Base-by-base conservation (phyloP, 176 grass and related monocot genomes). In the Cenchrus americanus region DNA sequence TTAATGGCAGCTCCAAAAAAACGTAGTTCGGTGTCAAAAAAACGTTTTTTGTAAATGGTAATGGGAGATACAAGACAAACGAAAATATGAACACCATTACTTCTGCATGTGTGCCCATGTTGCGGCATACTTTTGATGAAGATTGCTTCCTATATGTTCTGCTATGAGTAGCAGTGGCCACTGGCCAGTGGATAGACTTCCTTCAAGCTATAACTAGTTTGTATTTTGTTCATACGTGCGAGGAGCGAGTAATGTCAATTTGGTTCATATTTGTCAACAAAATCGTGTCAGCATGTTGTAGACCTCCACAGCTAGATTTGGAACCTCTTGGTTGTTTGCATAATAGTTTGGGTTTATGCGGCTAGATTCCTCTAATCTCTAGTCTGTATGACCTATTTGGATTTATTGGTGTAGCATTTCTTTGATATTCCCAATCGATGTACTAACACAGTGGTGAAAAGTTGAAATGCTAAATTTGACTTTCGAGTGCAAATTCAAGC, bases 401-500 rank as follows among this genome's bases (percentile, higher is more conserved):
- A 58, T 58, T 69, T 49, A 6, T 73, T 61, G 9, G 22, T 14
- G 52, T 19, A 12, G 19, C 48, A 37, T 48, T 82, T 60, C 10
- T 71, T 22, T 57, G 10, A 30, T n/a, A 5, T 9, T 49, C 8
- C 60, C 52, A 6, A 18, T 52, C 37, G n/a, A 5, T 75, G 24
- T 71, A 74, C n/a, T 74, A 49, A 41, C 44, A 12, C 32, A 62
- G 8, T 10, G 44, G 62, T 75, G 27, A 75, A 30, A 64, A 71
- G 49, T 62, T 71, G 27, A 50, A 71, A 5, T 14, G 19, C 44
- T 30, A 50, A 51, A 27, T 72, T 71, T 78, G 64, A 41, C 52
- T 10, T 55, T 60, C 23, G 18, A 84, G 17, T 78, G 41, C 54
- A 73, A 22, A 62, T 62, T 69, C 14, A 51, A 79, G 65, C 75